Conservation (phyloP, 2,329 filamentous ascomycete genomes). For the Biscogniauxia marginata region DNA sequence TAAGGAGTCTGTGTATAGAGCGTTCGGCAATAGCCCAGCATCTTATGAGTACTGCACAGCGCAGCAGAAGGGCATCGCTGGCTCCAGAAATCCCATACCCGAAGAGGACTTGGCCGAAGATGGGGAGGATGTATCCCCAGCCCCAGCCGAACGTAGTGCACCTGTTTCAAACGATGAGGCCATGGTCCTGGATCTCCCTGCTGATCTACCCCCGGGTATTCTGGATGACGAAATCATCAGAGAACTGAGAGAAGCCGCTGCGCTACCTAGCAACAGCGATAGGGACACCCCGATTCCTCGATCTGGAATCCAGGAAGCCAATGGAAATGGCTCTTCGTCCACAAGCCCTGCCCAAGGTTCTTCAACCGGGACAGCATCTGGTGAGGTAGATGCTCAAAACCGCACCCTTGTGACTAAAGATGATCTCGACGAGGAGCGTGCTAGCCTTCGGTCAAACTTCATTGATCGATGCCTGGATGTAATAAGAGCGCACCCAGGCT, state of each 20-base stretch:
- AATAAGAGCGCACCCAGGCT: slow-evolving; percentile 80
- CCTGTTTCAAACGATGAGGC: slow-evolving; percentile 19
- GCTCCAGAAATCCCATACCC: slow-evolving; percentile 67
- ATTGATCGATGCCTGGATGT: slow-evolving; percentile 91
- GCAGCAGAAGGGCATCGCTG: slow-evolving; percentile 55
- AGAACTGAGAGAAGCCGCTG: slow-evolving; percentile 17
- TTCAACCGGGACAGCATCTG: slow-evolving; percentile 12
- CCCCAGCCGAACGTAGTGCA: slow-evolving; percentile 30
- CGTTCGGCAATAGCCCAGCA: slow-evolving; percentile 61
- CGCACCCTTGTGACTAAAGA: slow-evolving; percentile 61
- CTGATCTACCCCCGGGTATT: slow-evolving; percentile 22
- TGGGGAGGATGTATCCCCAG: slow-evolving; percentile 32
- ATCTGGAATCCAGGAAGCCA: slow-evolving; percentile 24
- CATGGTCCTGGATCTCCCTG: slow-evolving; percentile 28
- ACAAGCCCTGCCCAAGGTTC: slow-evolving; percentile 21
- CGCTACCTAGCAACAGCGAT: slow-evolving; percentile 15
- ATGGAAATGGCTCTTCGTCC: slow-evolving; percentile 23
- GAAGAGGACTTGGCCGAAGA: slow-evolving; percentile 45
- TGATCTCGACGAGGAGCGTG: slow-evolving; percentile 74
- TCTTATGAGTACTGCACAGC: slow-evolving; percentile 75
- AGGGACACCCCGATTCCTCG: slow-evolving; percentile 23
- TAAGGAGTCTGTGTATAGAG: slow-evolving; percentile 78
- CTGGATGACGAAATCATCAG: slow-evolving; percentile 26
- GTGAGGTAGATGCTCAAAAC: slow-evolving; percentile 18
- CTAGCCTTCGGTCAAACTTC: slow-evolving; percentile 69